These are phyloP conservation scores for Papiliotrema flavescens DNA, from an alignment of 1,284 basidiomycete genomes.

Conservation along the genomic window DNA sequence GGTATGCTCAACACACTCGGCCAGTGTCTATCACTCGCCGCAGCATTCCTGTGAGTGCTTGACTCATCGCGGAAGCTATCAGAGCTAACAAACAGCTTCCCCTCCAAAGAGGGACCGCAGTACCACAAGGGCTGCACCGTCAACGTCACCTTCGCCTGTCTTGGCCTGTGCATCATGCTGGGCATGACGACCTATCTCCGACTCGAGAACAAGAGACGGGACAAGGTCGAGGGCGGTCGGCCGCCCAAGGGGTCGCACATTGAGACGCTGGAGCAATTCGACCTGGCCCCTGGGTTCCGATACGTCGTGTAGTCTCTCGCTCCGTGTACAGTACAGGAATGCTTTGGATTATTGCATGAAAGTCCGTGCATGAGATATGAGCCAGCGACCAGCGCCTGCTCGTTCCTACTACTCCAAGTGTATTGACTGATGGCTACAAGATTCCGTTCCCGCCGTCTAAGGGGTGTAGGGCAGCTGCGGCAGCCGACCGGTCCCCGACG, in stretches of 20 bases:
- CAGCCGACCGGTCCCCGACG: slow-evolving; percentile 16
- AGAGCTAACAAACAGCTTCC: slow-evolving; percentile 38
- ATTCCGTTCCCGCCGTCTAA: no score
- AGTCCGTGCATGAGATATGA: no score
- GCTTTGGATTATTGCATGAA: no score
- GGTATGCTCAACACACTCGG: slow-evolving; percentile 52
- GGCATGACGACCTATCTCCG: slow-evolving; percentile 47
- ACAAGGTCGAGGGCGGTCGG: slow-evolving; percentile 47
- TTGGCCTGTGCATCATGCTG: slow-evolving; percentile 45
- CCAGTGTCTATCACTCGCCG: slow-evolving; percentile 50
- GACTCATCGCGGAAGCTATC: not conserved
- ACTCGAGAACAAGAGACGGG: slow-evolving; percentile 47
- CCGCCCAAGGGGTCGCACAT: slow-evolving; percentile 32
- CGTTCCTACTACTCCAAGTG: no score
- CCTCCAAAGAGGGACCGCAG: slow-evolving; percentile 42
- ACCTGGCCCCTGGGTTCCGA: slow-evolving; percentile 31
- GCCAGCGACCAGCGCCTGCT: no score
- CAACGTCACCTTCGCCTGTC: slow-evolving; percentile 49
- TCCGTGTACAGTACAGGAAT: no score
- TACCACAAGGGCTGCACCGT: slow-evolving; percentile 49
- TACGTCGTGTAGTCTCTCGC: slow-evolving; percentile 14
- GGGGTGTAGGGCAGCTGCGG: slow-evolving; percentile 18
- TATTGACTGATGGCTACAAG: no score
- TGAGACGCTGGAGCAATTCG: slow-evolving; percentile 32
- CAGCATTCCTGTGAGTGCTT: slow-evolving; percentile 43